Percentiles rank a stretch among this genome's conserved stretches.
Evolutionary conservation across 352 stramenopile genomes (phyloP).

Genomic region (Phytopythium sindhum): DNA sequence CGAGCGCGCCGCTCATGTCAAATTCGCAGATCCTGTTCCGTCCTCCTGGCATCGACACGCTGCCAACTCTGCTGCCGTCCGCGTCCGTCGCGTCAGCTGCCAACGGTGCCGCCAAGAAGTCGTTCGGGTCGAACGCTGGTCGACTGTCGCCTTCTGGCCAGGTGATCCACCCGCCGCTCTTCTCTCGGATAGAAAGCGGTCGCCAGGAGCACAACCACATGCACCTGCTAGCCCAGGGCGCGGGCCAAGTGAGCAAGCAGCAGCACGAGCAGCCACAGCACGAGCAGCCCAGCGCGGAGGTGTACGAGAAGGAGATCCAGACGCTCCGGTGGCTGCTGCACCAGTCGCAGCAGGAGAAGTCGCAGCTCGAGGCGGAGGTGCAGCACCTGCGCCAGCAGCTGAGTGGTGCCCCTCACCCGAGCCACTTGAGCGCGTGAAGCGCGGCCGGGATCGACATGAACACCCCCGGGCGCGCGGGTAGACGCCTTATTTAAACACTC

Average conservation of each 20-base stretch:
- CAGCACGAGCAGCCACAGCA: conserved; percentile 13
- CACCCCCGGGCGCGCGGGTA: too few relatives aligned
- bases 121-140: conserved; percentile 13
- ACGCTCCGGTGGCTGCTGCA: conserved; percentile 62
- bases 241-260: conserved; percentile 62
- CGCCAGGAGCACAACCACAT: conserved; percentile 41
- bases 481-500: conserved; percentile 6
- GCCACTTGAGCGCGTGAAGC: conserved; percentile 11
- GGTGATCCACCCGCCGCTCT: conserved; percentile 33
- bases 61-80: conserved; percentile 54
- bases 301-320: conserved; percentile 68
- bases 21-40: conserved; percentile 40
- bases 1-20: conserved; percentile 23
- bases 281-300: conserved; percentile 37
- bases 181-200: conserved; percentile 34
- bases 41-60: conserved; percentile 30
- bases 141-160: conserved; percentile 18
- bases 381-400: conserved; percentile 61
- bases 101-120: conserved; percentile 15
- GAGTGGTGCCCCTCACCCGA: conserved; percentile 5
- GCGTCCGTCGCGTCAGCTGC: conserved; percentile 27
- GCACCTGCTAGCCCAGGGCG: conserved; percentile 60
- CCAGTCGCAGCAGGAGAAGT: conserved; percentile 71
- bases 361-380: conserved; percentile 59
- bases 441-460: not conserved